These are phyloP conservation scores for Eutrema heterophyllum DNA, from an alignment of 345 rosid genomes.

Conservation along the genomic window DNA sequence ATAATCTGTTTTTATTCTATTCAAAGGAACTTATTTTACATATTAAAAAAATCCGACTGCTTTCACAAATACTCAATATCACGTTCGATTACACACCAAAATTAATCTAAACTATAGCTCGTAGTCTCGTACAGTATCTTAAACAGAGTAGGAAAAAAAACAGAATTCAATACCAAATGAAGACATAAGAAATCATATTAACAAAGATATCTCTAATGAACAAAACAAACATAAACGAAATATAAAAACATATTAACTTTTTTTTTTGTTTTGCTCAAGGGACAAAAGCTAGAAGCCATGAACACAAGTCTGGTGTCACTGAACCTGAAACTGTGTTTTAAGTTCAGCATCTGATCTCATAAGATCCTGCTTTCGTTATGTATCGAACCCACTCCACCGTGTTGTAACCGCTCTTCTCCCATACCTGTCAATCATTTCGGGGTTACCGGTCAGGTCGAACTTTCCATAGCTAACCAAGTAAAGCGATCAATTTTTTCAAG, in stretches of 20 bases:
- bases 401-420: constrained; percentile 99
- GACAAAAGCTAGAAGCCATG: constrained; percentile 23
- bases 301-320: background rate
- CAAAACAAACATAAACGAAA: constrained; percentile 16
- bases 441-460: background rate
- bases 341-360: constrained; percentile 85
- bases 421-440: constrained; percentile 50
- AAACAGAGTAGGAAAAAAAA: background rate
- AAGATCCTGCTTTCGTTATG: constrained; percentile 95
- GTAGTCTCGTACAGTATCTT: background rate
- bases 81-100: constrained; percentile 15
- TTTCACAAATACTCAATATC: constrained; percentile 8
- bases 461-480: constrained; percentile 3
- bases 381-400: constrained; percentile 99
- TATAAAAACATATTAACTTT: background rate
- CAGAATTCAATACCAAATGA: constrained; percentile 7
- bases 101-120: constrained; percentile 12
- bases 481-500: background rate
- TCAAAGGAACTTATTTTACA: background rate
- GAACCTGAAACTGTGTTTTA: constrained; percentile 12
- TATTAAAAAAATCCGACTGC: background rate
- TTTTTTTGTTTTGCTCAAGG: background rate
- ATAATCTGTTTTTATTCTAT: too few relatives aligned
- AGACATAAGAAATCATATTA: constrained; percentile 23
- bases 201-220: constrained; percentile 19